These are phyloP conservation scores for Monilinia laxa DNA, from an alignment of 2,329 filamentous ascomycete genomes.

Conservation along the genomic window DNA sequence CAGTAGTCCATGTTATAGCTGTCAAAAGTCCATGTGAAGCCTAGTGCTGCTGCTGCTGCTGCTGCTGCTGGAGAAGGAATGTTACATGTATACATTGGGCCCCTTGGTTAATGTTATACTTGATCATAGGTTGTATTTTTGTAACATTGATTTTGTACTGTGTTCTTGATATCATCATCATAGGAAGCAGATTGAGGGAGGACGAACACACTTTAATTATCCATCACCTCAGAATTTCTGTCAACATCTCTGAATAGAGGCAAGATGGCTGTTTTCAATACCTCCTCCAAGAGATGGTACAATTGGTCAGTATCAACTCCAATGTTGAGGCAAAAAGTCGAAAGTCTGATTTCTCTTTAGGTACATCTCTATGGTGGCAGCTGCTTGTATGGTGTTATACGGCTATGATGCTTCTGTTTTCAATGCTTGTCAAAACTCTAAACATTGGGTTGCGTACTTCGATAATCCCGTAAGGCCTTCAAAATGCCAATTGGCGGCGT, in stretches of 20 bases:
- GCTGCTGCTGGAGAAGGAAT: neutral
- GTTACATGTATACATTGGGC: slow-evolving; percentile 5
- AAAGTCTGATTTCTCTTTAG: slow-evolving; percentile 38
- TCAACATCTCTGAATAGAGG: neutral
- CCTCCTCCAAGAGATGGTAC: slow-evolving; percentile 20
- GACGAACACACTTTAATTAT: neutral
- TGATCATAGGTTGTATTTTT: neutral
- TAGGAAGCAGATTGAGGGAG: neutral
- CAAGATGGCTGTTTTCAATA: slow-evolving; percentile 17
- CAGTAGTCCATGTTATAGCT: slow-evolving; percentile 5
- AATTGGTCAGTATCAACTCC: slow-evolving; percentile 14
- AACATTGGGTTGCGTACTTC: slow-evolving; percentile 67
- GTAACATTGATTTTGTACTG: neutral
- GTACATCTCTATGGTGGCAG: slow-evolving; percentile 67
- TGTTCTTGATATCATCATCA: neutral
- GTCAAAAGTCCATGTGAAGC: neutral
- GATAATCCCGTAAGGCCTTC: slow-evolving; percentile 40
- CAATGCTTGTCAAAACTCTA: slow-evolving; percentile 67
- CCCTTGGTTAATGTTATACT: neutral
- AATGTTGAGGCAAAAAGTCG: neutral
- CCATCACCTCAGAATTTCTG: neutral
- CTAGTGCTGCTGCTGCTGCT: too few relatives aligned
- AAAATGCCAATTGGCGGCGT: neutral
- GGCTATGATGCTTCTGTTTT: slow-evolving; percentile 74
- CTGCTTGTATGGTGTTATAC: slow-evolving; percentile 75